Evolutionary conservation across 345 rosid genomes (phyloP), one percentile per base, ranked within the genome.

Genomic region (Mercurialis annua): DNA sequence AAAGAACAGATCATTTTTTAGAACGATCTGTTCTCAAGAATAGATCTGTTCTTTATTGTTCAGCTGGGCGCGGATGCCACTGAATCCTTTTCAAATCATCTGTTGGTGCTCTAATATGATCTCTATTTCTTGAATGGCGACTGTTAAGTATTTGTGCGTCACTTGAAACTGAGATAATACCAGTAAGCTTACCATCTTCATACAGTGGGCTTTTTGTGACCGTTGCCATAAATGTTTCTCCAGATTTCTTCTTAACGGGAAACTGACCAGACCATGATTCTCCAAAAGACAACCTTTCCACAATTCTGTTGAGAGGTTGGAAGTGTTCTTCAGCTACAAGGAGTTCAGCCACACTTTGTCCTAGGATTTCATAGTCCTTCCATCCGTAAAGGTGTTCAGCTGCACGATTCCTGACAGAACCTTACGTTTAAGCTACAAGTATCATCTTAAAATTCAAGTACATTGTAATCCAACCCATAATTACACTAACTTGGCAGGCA

Each of bases 241-340:
- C 96, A 0, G 89, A 80, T 70, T 72, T 83, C 79, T 81, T 86
- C 86, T 70, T 88, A 55, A 85, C 77, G 31, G 96, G 98, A 63
- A 93, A 88, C 83, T 76, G 97, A 63, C 96, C 97, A 20, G 92
- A 84, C 98, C 97, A 90, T 47, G 87, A 76, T 55, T 80, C 77
- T 18, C 93, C 92, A 59, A 68, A 75, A 57, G 55, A 65, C 71
- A 93, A 71, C 23, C 66, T 75, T 16, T 80, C 80, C 74, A 80
- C 59, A 50, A 90, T 83, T 67, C 71, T 57, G 52, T 65, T 76
- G 2, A 82, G 73, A 68, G 77, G 78, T 18, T 61, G 61, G 42
- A 58, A 65, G 63, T 86, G 62, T 60, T 87, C 94, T 58, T 84
- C 87, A 49, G 86, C 73, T 67, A 90, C 82, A 24, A 93, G 87